Conservation (phyloP, 2,329 filamentous ascomycete species). For the Epichloe uncinata region DNA sequence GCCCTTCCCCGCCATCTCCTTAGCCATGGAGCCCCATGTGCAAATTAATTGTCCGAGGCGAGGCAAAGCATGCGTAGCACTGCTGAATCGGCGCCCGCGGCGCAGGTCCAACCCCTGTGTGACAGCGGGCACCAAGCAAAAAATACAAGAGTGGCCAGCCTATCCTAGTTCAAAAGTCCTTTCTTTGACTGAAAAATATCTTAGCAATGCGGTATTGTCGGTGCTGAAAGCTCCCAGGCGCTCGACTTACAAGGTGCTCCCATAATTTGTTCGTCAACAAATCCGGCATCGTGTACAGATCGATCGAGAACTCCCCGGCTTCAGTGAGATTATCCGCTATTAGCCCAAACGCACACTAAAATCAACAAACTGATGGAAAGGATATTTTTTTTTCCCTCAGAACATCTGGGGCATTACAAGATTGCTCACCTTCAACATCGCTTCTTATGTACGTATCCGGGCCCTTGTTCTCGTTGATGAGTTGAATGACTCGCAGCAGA, state of each 20-base stretch:
- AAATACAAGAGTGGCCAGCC: background rate
- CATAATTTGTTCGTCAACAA: slow-evolving; percentile 82
- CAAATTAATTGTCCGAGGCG: background rate
- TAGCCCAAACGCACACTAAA: slow-evolving; percentile 16
- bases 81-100: background rate
- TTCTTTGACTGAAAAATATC: slow-evolving; percentile 23
- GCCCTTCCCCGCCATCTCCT: too few species aligned
- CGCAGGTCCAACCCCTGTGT: background rate
- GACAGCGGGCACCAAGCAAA: background rate
- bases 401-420: background rate
- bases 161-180: slow-evolving; percentile 19
- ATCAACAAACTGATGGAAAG: slow-evolving; percentile 15
- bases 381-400: background rate
- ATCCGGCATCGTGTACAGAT: slow-evolving; percentile 94
- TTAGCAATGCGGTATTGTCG: background rate
- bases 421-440: slow-evolving; percentile 76
- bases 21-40: background rate
- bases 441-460: slow-evolving; percentile 94
- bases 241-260: slow-evolving; percentile 57
- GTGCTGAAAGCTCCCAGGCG: background rate
- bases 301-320: slow-evolving; percentile 96
- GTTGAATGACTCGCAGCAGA: slow-evolving; percentile 84
- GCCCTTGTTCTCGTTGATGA: slow-evolving; percentile 95
- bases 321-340: slow-evolving; percentile 23
- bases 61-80: background rate